A percentile compares a stretch with the other conserved stretches of the same genome.
Evolutionary conservation across 2,329 filamentous ascomycete genomes (phyloP).

Genomic region (Trichophyton verrucosum): DNA sequence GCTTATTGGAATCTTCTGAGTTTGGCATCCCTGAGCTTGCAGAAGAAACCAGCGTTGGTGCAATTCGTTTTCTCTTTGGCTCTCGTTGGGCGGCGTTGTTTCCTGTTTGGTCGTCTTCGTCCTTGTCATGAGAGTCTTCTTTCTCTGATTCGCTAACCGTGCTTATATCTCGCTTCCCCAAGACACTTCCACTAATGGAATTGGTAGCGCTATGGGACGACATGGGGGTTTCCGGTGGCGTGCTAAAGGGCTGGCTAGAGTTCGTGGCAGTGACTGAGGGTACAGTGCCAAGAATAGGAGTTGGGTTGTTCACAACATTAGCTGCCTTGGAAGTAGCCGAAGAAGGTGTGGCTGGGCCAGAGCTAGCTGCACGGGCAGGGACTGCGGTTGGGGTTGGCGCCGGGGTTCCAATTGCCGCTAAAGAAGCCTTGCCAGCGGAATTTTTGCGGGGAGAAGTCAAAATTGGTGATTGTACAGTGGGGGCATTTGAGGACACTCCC

Average conservation of each 20-base stretch:
- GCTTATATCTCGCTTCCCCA: conserved; percentile 39
- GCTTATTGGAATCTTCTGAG: not conserved
- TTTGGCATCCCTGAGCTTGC: not conserved
- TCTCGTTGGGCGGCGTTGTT: conserved; percentile 3
- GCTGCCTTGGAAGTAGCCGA: conserved; percentile 7
- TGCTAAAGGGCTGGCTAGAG: conserved; percentile 48
- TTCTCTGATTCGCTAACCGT: conserved; percentile 33
- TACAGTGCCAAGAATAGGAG: conserved; percentile 63
- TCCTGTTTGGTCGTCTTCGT: not conserved
- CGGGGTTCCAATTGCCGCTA: conserved; percentile 39
- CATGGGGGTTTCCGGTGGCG: conserved; percentile 75
- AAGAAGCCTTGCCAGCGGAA: conserved; percentile 41
- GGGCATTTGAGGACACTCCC: conserved; percentile 48
- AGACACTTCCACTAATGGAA: conserved; percentile 41
- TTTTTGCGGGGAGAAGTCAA: conserved; percentile 30
- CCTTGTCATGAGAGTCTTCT: conserved; percentile 22
- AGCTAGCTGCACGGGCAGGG: conserved; percentile 32
- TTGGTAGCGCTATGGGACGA: conserved; percentile 44
- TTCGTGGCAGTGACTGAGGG: conserved; percentile 64
- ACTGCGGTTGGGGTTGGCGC: conserved; percentile 33
- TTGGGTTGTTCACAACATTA: conserved; percentile 54
- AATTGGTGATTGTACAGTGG: conserved; percentile 59
- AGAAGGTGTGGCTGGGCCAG: not conserved
- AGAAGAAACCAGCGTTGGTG: conserved; percentile 13
- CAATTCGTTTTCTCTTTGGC: conserved; percentile 15